phyloP scores from a whole-genome alignment of 108 stramenopile genomes.

The Asterionellopsis glacialis region DNA sequence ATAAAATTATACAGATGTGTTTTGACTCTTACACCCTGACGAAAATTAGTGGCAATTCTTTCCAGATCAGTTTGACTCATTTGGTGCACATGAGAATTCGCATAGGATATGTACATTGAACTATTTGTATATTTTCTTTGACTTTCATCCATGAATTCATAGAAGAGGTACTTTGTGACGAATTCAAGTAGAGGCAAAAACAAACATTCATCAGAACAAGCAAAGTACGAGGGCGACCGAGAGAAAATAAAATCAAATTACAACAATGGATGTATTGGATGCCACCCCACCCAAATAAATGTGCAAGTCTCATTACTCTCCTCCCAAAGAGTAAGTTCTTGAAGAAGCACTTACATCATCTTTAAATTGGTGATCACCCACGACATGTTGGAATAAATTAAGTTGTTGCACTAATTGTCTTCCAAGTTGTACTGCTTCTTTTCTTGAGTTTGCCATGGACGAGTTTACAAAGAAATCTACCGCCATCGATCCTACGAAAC shows the following conservation, averaged over 20 bases:
- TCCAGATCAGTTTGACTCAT: slow-evolving; percentile 14
- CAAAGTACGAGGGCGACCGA: no score
- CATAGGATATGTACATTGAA: no score
- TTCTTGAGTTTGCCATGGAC: slow-evolving; percentile 29
- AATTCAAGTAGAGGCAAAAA: no score
- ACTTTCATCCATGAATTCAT: no score
- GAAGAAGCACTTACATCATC: slow-evolving; percentile 45
- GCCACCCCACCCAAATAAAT: no score
- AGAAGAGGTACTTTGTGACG: no score
- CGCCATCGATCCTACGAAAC: slow-evolving; percentile 60
- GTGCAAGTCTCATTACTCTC: no score
- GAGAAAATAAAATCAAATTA: no score
- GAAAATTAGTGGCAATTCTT: slow-evolving; percentile 23
- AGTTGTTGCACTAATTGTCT: slow-evolving; percentile 12
- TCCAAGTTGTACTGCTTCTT: slow-evolving; percentile 55
- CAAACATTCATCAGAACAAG: no score
- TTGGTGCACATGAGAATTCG: not conserved
- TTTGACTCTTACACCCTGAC: slow-evolving; percentile 21
- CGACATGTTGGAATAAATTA: slow-evolving; percentile 33
- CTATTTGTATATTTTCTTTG: no score
- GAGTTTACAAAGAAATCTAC: slow-evolving; percentile 50
- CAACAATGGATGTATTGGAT: no score
- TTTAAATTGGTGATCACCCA: slow-evolving; percentile 51
- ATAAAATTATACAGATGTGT: slow-evolving; percentile 38
- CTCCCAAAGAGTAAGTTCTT: no score